Evolutionary conservation across 805 yeast species (phyloP).

Genomic region (Priceomyces medius): DNA sequence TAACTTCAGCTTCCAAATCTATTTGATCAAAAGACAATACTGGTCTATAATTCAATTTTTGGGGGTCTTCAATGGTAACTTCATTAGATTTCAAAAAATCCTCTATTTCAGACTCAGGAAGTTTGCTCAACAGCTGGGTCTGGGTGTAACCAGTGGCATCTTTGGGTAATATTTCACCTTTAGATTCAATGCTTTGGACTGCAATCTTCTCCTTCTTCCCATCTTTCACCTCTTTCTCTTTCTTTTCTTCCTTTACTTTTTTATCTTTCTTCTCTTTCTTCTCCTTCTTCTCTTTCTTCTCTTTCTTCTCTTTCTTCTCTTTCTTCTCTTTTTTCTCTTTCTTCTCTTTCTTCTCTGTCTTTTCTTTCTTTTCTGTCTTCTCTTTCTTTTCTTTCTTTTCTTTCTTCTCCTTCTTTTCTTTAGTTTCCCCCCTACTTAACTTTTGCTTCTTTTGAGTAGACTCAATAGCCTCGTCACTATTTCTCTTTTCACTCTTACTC

Average conservation of each 20-base stretch:
- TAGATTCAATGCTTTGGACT: no score
- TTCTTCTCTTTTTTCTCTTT: conserved; percentile 6
- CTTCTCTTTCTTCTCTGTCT: conserved; percentile 1
- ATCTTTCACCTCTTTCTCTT: conserved; percentile 38
- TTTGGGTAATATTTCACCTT: no score
- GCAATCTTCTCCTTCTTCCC: conserved; percentile 35
- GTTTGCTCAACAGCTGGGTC: conserved; percentile 35
- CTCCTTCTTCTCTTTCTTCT: conserved; percentile 28
- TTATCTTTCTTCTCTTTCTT: conserved; percentile 20
- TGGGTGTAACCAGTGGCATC: conserved; percentile 31
- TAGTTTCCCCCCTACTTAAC: conserved; percentile 2
- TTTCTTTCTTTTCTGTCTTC: conserved; percentile 3
- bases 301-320: conserved; percentile 22
- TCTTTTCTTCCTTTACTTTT: conserved; percentile 20
- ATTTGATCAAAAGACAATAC: conserved; percentile 65
- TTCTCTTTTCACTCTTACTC: conserved; percentile 5
- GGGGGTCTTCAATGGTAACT: conserved; percentile 75
- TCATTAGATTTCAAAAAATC: conserved; percentile 68
- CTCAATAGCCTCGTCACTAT: not conserved
- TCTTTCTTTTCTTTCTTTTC: conserved; percentile 26
- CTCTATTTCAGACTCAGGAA: conserved; percentile 57
- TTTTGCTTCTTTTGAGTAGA: not conserved
- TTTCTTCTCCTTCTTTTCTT: conserved; percentile 27
- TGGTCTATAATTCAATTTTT: conserved; percentile 57
- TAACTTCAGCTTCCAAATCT: conserved; percentile 51